These are phyloP conservation scores for Acanthamoeba culbertsoni DNA, from an alignment of 208 protist species.

Conservation along the genomic window DNA sequence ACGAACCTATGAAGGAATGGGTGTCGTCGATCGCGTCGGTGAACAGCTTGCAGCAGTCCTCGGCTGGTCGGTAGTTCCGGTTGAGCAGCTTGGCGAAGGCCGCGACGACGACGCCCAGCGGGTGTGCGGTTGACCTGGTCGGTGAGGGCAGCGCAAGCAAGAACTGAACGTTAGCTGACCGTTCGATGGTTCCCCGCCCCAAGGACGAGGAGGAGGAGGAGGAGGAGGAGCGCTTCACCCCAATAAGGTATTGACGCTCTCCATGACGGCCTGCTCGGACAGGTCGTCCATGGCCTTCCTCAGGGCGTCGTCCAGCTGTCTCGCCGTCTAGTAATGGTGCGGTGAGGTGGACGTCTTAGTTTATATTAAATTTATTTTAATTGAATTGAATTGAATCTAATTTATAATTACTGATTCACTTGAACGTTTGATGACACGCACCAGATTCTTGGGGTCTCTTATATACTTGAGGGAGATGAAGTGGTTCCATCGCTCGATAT, in stretches of 20 bases:
- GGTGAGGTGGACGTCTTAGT: neutral
- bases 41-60: constrained; percentile 40
- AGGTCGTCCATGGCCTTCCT: neutral
- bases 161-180: neutral
- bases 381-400: too few species aligned
- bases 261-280: neutral
- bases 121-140: neutral
- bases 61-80: neutral
- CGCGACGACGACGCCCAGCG: neutral
- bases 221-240: neutral
- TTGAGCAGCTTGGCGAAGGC: constrained; percentile 15
- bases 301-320: neutral
- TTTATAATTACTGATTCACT: neutral
- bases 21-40: neutral
- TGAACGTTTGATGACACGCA: neutral
- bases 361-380: neutral
- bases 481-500: constrained; percentile 46
- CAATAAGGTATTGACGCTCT: neutral
- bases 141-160: neutral
- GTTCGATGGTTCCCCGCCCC: too few species aligned
- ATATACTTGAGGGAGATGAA: neutral
- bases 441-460: neutral
- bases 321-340: neutral
- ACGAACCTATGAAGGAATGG: neutral
- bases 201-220: neutral